phyloP scores from a whole-genome alignment of 345 rosid species.

The Rhodamnia argentea region DNA sequence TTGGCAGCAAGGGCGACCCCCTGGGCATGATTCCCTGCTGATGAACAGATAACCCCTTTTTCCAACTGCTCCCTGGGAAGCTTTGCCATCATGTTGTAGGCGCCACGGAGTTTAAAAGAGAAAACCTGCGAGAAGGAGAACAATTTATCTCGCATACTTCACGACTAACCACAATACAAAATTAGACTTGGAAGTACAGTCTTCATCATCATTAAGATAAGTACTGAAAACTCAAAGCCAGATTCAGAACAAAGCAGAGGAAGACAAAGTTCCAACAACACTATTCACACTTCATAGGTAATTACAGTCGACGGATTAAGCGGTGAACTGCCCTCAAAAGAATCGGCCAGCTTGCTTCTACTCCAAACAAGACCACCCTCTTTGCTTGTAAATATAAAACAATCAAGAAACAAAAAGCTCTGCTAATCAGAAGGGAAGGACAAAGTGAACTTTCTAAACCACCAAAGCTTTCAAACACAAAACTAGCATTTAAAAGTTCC shows the following conservation, averaged over 20 bases:
- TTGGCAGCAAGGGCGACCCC: constrained; percentile 87
- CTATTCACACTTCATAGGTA: background rate
- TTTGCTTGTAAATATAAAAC: background rate
- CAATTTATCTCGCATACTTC: background rate
- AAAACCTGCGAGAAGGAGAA: constrained; percentile 49
- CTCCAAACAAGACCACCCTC: background rate
- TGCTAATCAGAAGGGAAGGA: background rate
- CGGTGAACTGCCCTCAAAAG: background rate
- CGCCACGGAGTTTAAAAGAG: constrained; percentile 96
- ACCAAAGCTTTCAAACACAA: background rate
- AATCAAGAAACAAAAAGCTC: background rate
- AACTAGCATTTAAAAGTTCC: background rate
- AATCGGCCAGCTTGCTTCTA: background rate
- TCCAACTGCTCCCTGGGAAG: constrained; percentile 57
- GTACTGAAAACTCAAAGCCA: background rate
- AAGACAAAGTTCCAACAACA: background rate
- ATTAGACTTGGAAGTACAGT: background rate
- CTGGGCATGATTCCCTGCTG: constrained; percentile 99
- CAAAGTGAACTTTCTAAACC: background rate
- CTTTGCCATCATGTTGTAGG: constrained; percentile 92
- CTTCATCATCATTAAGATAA: background rate
- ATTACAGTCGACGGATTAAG: background rate
- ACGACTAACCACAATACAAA: background rate
- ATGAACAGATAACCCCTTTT: constrained; percentile 83
- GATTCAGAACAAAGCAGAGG: background rate